Conservation (phyloP, 2,329 filamentous ascomycete species). For the Paecilomyces sp. region DNA sequence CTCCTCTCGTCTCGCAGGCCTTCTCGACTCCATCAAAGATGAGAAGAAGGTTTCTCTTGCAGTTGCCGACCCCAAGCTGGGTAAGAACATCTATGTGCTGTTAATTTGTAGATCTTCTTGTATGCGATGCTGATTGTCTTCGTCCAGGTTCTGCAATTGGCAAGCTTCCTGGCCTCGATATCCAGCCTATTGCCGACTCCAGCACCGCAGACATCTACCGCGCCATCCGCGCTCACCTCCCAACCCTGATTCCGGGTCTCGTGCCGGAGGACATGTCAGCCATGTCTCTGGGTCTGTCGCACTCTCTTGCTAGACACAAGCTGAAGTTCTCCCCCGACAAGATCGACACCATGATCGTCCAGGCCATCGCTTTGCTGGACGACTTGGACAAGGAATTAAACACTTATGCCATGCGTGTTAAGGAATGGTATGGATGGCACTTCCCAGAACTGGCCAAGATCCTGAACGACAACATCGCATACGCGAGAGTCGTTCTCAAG, state of each 20-base stretch:
- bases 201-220: conserved; percentile 84
- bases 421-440: conserved; percentile 99
- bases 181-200: conserved; percentile 76
- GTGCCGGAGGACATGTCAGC: conserved; percentile 79
- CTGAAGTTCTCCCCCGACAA: conserved; percentile 98
- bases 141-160: conserved; percentile 69
- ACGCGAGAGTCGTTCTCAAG: conserved; percentile 76
- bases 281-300: conserved; percentile 92
- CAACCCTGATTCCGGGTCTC: conserved; percentile 84
- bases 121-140: conserved; percentile 9
- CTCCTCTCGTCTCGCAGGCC: conserved; percentile 71
- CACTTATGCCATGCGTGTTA: conserved; percentile 97
- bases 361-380: conserved; percentile 88
- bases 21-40: conserved; percentile 86
- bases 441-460: conserved; percentile 98
- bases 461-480: conserved; percentile 93
- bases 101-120: not conserved
- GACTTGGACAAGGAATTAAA: conserved; percentile 98
- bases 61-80: conserved; percentile 88
- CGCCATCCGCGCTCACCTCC: conserved; percentile 83
- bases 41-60: conserved; percentile 96
- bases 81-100: conserved; percentile 24
- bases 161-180: conserved; percentile 80
- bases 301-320: conserved; percentile 95
- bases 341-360: conserved; percentile 99